phyloP scores from a whole-genome alignment of 1,284 basidiomycete genomes.

The Singerocomus inundabilis region DNA sequence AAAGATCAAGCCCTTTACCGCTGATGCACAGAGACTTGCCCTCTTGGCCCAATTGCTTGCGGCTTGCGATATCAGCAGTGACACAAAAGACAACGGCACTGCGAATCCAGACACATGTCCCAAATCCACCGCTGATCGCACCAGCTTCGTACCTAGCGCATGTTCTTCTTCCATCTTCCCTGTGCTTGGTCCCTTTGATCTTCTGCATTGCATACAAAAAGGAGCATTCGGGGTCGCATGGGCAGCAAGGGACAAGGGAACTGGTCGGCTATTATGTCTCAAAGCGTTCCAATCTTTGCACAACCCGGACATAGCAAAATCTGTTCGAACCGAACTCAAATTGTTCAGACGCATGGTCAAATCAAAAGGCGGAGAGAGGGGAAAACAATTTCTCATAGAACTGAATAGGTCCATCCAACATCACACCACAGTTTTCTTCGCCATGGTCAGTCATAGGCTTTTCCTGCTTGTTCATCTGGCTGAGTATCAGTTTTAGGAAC shows the following conservation, averaged over 20 bases:
- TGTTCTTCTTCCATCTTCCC: slow-evolving; percentile 15
- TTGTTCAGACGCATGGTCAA: slow-evolving; percentile 30
- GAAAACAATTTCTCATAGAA: slow-evolving; percentile 30
- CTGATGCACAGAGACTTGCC: neutral
- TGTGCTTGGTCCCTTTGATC: slow-evolving; percentile 28
- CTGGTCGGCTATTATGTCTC: slow-evolving; percentile 28
- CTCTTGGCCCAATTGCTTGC: neutral
- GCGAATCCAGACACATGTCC: neutral
- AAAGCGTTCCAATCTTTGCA: slow-evolving; percentile 21
- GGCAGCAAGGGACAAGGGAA: slow-evolving; percentile 25
- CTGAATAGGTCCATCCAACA: slow-evolving; percentile 30
- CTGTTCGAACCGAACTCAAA: slow-evolving; percentile 20
- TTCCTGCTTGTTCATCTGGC: neutral
- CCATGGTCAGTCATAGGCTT: slow-evolving; percentile 21
- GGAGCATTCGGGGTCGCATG: slow-evolving; percentile 24
- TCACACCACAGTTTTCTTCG: slow-evolving; percentile 19
- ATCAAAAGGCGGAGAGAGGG: slow-evolving; percentile 17
- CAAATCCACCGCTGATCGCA: neutral
- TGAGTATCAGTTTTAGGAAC: slow-evolving; percentile 20
- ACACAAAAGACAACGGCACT: neutral
- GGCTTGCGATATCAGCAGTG: neutral
- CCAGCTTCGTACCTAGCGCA: neutral
- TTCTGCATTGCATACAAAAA: slow-evolving; percentile 17
- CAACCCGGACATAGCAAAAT: neutral
- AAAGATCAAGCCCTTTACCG: neutral